A percentile compares a stretch with the other conserved stretches of the same genome.
These are phyloP conservation scores for Xylaria sp. DNA, from an alignment of 2,329 filamentous ascomycete genomes.

Conservation along the genomic window DNA sequence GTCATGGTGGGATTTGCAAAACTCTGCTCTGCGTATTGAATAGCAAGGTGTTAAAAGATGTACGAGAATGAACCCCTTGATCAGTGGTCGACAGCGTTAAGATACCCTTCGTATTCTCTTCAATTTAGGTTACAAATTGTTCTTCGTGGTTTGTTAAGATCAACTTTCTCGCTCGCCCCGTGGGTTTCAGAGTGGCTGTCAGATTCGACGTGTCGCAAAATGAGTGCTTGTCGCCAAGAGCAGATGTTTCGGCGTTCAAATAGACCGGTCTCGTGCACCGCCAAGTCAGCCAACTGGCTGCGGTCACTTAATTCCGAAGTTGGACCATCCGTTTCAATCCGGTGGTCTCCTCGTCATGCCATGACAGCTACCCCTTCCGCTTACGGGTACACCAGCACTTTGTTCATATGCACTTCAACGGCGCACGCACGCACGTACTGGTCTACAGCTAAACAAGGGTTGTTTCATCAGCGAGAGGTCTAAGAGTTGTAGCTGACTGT, in stretches of 20 bases:
- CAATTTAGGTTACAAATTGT: constrained; percentile 24
- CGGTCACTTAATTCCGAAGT: background rate
- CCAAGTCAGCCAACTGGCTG: background rate
- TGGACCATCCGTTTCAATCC: constrained; percentile 3
- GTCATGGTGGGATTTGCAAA: constrained; percentile 19
- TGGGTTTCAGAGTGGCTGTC: background rate
- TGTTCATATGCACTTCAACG: background rate
- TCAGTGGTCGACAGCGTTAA: constrained; percentile 14
- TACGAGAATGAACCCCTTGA: constrained; percentile 24
- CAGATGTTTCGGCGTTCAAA: constrained; percentile 1
- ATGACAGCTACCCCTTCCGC: background rate
- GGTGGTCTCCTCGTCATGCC: constrained; percentile 21
- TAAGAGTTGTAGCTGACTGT: constrained; percentile 4
- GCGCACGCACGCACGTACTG: background rate
- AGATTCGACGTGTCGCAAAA: constrained; percentile 16
- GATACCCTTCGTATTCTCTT: constrained; percentile 35
- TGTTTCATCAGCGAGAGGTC: constrained; percentile 10
- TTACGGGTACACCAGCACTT: background rate
- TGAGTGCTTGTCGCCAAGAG: constrained; percentile 11
- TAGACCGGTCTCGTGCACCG: background rate
- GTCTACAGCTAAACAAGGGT: background rate
- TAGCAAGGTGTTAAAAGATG: constrained; percentile 17
- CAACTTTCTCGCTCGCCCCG: background rate
- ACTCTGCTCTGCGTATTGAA: constrained; percentile 8
- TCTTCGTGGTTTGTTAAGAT: background rate